Percentiles rank a stretch among this genome's conserved stretches.
These are phyloP conservation scores for Phytophthora constricta DNA, from an alignment of 352 stramenopile genomes.

Conservation along the genomic window DNA sequence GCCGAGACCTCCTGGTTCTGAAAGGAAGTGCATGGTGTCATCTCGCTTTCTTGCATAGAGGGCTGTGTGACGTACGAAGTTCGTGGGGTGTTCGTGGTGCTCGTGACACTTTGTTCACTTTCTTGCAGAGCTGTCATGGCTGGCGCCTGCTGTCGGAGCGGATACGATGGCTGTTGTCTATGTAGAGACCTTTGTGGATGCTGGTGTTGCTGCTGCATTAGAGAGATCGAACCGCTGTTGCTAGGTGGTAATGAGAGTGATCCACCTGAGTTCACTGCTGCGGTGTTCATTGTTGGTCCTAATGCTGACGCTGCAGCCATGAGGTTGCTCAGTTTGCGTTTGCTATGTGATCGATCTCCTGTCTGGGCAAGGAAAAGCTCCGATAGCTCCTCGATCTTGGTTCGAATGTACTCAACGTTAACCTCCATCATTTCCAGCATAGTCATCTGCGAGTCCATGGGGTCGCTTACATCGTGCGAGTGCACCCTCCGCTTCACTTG, in stretches of 20 bases:
- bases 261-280: constrained; percentile 6
- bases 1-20: neutral
- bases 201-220: constrained; percentile 26
- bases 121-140: constrained; percentile 25
- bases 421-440: constrained; percentile 90
- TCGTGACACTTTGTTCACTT: constrained; percentile 14
- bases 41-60: neutral
- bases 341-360: constrained; percentile 24
- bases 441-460: constrained; percentile 85
- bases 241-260: constrained; percentile 6
- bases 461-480: constrained; percentile 72
- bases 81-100: neutral
- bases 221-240: constrained; percentile 5
- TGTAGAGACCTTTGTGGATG: constrained; percentile 14
- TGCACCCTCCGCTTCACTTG: constrained; percentile 66
- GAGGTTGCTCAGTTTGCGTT: constrained; percentile 18
- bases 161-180: constrained; percentile 17
- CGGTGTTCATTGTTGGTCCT: neutral
- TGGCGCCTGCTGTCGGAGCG: constrained; percentile 11
- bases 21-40: neutral
- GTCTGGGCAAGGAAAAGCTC: constrained; percentile 37
- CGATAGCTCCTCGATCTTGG: constrained; percentile 76
- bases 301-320: constrained; percentile 9
- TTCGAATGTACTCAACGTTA: constrained; percentile 84
- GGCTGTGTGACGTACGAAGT: constrained; percentile 4